Evolutionary conservation across 164 flowering plant genomes (phyloP).

Genomic region (Vitis vinifera): ASM3070453v1 NC_081810.1:8350501-8351000

Average conservation of each 20-base stretch:
- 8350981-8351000: no score
- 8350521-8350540: constrained; percentile 76
- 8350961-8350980: no score
- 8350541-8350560: constrained; percentile 60
- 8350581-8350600: constrained; percentile 28
- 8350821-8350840: neutral
- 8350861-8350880: no score
- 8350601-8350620: constrained; percentile 54
- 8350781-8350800: constrained; percentile 2
- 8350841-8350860: no score
- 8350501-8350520: constrained; percentile 73
- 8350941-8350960: no score
- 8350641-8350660: constrained; percentile 47
- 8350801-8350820: neutral
- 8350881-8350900: neutral
- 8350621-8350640: constrained; percentile 62
- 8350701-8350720: constrained; percentile 77
- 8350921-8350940: no score
- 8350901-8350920: neutral
- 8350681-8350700: constrained; percentile 29
- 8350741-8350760: constrained; percentile 46
- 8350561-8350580: constrained; percentile 49
- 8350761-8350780: neutral
- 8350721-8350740: constrained; percentile 79
- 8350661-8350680: constrained; percentile 43